Base-by-base conservation (phyloP, 306 rosid species). In the Pyrus pyrifolia region DNA sequence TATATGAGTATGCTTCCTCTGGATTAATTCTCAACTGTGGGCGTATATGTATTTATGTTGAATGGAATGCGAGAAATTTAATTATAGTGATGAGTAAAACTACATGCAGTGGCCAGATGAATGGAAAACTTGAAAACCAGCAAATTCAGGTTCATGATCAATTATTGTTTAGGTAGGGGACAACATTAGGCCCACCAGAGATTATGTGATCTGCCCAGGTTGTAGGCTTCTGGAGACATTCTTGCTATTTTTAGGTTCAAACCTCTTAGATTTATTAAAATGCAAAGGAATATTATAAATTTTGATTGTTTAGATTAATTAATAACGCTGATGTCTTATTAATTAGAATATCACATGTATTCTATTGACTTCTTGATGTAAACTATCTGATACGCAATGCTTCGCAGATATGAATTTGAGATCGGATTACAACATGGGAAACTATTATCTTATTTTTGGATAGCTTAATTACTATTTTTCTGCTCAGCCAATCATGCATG, bases 191-290 rank as follows among this genome's bases (percentile, higher is more conserved):
- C 84, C 93, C 79, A 76, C 86, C 61, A 71, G 49, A 80, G 89
- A 91, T 86, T 84, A 33, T 78, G 23, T 67, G 85, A 91, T 86
- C 86, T 67, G 46, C 67, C 71, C 40, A 57, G 58, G 65, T 73
- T 72, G 75, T 27, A 42, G 33, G 53, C 76, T 62, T 29, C 55
- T n/a, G 12, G 49, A 72, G 25, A 73, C 55, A 59, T 38, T 44
- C 27, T 33, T 23, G 76, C 58, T 30, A 51, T 46, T 64, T 51
- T 64, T 27, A 51, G 55, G 46, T 49, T 63, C 51, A 75, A 64
- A 49, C 71, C 51, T 49, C 78, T 25, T 49, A 18, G 40, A 31
- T 66, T 63, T 64, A n/a, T 11, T 31, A 30, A 30, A 45, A 15
- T n/a, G 14, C 70, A 49, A 21, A 22, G 33, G 44, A 1, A 21